Conservation (phyloP, 169 alveolate genomes). For the Sarcocystis neurona region DNA sequence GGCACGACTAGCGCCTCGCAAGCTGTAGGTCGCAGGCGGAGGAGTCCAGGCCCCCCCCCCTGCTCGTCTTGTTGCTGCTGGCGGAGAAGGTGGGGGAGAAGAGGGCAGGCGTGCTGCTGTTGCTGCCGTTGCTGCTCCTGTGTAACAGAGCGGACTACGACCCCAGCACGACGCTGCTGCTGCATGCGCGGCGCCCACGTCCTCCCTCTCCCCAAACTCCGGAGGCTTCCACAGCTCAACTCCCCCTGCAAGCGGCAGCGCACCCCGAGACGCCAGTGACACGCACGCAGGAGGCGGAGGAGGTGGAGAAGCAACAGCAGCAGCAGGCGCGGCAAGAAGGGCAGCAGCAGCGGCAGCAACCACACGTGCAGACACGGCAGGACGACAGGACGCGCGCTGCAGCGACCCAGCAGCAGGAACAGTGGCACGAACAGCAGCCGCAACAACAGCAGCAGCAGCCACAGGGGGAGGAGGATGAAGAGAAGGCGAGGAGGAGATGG, state of each 20-base stretch:
- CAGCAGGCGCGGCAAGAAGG: neutral
- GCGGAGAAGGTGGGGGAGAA: neutral
- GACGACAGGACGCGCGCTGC: too few species aligned
- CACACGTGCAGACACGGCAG: neutral
- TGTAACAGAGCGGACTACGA: too few species aligned
- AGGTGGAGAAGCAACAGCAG: neutral
- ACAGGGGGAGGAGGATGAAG: too few species aligned
- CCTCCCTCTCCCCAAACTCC: neutral
- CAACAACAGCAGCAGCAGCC: neutral
- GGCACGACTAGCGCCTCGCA: neutral
- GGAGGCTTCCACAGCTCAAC: constrained; percentile 31
- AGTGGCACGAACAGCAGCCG: neutral
- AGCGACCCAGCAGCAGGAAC: neutral
- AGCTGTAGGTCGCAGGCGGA: too few species aligned
- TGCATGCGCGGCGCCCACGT: neutral
- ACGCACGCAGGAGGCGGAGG: neutral
- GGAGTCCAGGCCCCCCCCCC: too few species aligned
- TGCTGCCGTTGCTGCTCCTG: neutral
- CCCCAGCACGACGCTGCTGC: neutral
- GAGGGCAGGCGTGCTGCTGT: neutral
- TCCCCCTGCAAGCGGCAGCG: neutral
- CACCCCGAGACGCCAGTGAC: too few species aligned
- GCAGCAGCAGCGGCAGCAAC: neutral
- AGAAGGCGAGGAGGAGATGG: neutral
- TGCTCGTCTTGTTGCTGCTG: neutral